Percentiles rank a stretch among this genome's conserved stretches.
Evolutionary conservation across 306 rosid genomes (phyloP).

Genomic region (Trifolium fragiferum): DNA sequence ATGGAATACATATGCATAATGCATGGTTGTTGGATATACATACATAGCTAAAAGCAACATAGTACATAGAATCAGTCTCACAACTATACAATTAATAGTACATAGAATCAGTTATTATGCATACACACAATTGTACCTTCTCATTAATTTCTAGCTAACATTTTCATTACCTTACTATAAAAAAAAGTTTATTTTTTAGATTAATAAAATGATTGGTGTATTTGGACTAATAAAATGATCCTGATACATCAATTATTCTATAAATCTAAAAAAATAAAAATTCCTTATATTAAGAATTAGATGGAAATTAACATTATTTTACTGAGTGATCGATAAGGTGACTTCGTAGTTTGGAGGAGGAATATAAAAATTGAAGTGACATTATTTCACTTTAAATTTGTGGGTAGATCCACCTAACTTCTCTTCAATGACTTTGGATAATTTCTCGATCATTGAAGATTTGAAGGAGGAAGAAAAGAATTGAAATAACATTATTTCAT

Average conservation of each 20-base stretch:
- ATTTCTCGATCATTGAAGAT: conserved; percentile 35
- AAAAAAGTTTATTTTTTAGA: no score
- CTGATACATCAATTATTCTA: no score
- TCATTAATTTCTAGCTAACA: no score
- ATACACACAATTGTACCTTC: neutral
- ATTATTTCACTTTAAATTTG: conserved; percentile 13
- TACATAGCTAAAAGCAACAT: neutral
- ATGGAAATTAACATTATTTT: neutral
- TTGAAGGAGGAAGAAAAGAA: neutral
- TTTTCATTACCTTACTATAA: no score
- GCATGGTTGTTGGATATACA: neutral
- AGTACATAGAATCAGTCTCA: neutral
- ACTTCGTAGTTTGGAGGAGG: neutral
- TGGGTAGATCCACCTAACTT: conserved; percentile 35
- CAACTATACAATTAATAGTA: neutral
- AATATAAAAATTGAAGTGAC: neutral
- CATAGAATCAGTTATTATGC: no score
- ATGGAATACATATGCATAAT: neutral
- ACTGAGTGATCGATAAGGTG: neutral
- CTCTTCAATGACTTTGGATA: conserved; percentile 25
- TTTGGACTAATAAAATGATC: no score
- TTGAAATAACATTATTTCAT: neutral
- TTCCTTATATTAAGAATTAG: no score
- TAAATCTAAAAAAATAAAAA: no score
- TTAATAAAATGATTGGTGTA: no score